Conservation (phyloP, 1,284 basidiomycete species). For the Amylostereum chailletii region DNA sequence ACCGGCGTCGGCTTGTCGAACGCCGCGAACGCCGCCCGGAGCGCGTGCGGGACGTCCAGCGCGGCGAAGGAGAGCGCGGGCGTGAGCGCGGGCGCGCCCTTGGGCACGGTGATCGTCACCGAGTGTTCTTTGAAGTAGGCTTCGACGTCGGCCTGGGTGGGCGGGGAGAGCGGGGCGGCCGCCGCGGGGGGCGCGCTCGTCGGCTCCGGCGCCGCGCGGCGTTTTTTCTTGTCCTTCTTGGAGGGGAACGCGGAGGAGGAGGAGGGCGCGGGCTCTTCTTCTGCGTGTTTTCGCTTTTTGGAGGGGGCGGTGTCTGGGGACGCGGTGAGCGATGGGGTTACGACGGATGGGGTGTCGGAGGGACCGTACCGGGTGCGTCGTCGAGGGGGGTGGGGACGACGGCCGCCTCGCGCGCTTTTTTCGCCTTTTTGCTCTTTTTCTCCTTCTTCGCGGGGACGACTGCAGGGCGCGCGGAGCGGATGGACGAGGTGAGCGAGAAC, state of each 20-base stretch:
- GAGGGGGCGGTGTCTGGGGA: too few species aligned
- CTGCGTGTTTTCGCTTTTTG: neutral
- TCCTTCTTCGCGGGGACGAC: constrained; percentile 3
- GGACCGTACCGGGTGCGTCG: neutral
- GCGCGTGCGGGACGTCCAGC: constrained; percentile 56
- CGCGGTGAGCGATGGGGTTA: too few species aligned
- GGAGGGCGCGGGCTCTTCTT: constrained; percentile 11
- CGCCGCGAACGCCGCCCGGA: constrained; percentile 54
- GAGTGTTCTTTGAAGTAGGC: constrained; percentile 66
- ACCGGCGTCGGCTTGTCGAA: constrained; percentile 94
- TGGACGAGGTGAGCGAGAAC: neutral
- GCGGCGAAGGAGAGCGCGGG: constrained; percentile 80
- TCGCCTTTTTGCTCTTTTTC: constrained; percentile 12
- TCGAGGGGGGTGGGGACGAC: neutral
- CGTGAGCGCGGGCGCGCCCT: constrained; percentile 34
- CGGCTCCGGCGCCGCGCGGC: constrained; percentile 12
- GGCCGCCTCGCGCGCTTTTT: neutral
- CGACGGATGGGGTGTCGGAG: neutral
- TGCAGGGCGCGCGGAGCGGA: neutral
- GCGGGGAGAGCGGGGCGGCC: constrained; percentile 17
- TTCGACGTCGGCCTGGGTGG: constrained; percentile 33
- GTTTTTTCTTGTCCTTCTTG: constrained; percentile 11
- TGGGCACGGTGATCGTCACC: constrained; percentile 62
- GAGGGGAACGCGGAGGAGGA: constrained; percentile 6
- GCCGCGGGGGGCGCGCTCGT: constrained; percentile 13